Evolutionary conservation across 139 green algal genomes (phyloP).

Genomic region (Chlamydomonas sp.): DNA sequence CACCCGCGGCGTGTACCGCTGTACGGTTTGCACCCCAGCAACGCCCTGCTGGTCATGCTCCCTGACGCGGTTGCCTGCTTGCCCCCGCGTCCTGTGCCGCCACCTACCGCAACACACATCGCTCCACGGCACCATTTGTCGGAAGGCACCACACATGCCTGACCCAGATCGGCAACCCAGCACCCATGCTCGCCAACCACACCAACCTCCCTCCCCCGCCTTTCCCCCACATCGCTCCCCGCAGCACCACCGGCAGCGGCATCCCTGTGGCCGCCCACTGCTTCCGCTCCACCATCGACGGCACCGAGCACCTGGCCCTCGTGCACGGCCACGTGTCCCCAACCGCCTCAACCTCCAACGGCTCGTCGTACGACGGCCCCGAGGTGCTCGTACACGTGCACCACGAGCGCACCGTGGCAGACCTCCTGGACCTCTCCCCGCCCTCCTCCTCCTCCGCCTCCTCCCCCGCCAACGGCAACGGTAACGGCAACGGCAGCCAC

Average conservation of each 20-base stretch:
- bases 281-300: slow-evolving; percentile 66
- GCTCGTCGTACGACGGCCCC: not conserved
- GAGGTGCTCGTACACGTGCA: slow-evolving; percentile 22
- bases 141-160: too few species aligned
- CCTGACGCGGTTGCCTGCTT: too few species aligned
- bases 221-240: too few species aligned
- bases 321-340: slow-evolving; percentile 52
- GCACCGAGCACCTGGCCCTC: slow-evolving; percentile 72
- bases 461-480: not conserved
- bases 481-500: slow-evolving; percentile 8
- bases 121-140: too few species aligned
- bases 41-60: too few species aligned
- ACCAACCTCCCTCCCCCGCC: not conserved
- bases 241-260: slow-evolving; percentile 44
- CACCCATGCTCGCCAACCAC: too few species aligned
- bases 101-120: too few species aligned
- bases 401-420: slow-evolving; percentile 30
- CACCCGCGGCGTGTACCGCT: too few species aligned
- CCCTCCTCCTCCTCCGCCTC: not conserved
- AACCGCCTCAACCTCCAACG: not conserved
- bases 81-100: too few species aligned
- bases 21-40: too few species aligned
- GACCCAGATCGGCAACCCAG: too few species aligned
- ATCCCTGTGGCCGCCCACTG: slow-evolving; percentile 51
- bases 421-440: slow-evolving; percentile 22